Evolutionary conservation across 768 basidiomycete genomes (phyloP).

Genomic region (Pleurotus cornucopiae): DNA sequence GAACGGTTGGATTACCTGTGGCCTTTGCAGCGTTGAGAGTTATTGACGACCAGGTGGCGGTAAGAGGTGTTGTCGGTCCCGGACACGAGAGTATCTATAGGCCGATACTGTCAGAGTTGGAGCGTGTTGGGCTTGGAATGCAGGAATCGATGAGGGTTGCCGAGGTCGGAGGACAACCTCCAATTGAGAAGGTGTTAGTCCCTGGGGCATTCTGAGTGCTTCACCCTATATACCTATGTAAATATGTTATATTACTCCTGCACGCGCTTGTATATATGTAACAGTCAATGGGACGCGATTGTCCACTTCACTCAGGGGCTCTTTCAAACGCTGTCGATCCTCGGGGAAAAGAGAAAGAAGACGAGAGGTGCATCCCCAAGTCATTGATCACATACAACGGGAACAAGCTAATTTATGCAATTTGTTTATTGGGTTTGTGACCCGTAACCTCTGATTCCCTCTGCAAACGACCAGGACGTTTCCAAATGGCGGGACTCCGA

Average conservation of each 20-base stretch:
- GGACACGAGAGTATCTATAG: conserved; percentile 53
- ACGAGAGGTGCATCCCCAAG: too few relatives aligned
- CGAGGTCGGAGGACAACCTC: conserved; percentile 12
- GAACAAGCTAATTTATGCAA: neutral
- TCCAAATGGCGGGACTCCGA: conserved; percentile 72
- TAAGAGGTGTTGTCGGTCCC: conserved; percentile 69
- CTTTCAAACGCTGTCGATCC: too few relatives aligned
- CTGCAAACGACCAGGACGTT: conserved; percentile 91
- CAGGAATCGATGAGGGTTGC: conserved; percentile 24
- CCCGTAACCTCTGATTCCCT: conserved; percentile 88
- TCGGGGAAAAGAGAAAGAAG: too few relatives aligned
- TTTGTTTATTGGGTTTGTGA: conserved; percentile 74
- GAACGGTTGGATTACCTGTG: conserved; percentile 84
- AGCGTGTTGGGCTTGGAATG: conserved; percentile 49
- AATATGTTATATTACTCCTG: too few relatives aligned
- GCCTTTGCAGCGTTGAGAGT: conserved; percentile 76
- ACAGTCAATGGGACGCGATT: too few relatives aligned
- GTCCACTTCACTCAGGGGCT: too few relatives aligned
- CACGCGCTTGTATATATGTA: too few relatives aligned
- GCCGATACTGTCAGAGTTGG: conserved; percentile 59
- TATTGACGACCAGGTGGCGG: conserved; percentile 51
- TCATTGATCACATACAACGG: too few relatives aligned
- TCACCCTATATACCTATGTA: too few relatives aligned
- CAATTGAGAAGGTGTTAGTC: neutral
- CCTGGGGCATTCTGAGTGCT: neutral